These are phyloP conservation scores for Tanacetum coccineum DNA, from an alignment of 129 eudicot species.

Conservation along the genomic window DNA sequence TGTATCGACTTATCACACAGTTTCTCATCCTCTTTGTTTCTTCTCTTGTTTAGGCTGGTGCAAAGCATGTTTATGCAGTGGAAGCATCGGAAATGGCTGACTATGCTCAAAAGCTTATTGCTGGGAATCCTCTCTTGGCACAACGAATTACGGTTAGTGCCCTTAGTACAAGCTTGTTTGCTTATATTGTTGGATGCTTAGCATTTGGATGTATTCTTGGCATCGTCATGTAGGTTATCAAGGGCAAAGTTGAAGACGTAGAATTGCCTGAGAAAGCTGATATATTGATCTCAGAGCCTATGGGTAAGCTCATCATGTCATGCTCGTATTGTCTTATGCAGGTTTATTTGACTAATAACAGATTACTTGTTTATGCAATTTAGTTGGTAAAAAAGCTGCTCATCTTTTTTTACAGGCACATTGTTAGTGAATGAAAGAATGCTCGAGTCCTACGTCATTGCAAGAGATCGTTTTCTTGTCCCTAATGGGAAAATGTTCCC, in stretches of 20 bases:
- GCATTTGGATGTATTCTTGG: constrained; percentile 12
- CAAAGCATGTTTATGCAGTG: constrained; percentile 96
- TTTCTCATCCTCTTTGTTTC: constrained; percentile 6
- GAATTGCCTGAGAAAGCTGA: constrained; percentile 98
- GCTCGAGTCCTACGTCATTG: constrained; percentile 97
- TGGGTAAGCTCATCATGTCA: constrained; percentile 62
- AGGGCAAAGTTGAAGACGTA: constrained; percentile 96
- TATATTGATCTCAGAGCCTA: constrained; percentile 94
- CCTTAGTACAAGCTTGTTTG: constrained; percentile 7
- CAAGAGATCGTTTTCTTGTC: constrained; percentile 92
- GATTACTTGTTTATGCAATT: not conserved
- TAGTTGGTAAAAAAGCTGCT: not conserved
- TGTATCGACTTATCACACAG: not conserved
- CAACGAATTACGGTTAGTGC: constrained; percentile 78
- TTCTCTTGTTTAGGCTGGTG: constrained; percentile 72
- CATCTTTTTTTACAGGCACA: constrained; percentile 56
- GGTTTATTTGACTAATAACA: not conserved
- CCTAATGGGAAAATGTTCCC: constrained; percentile 98
- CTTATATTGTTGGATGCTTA: constrained; percentile 12
- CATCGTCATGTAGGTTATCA: constrained; percentile 54
- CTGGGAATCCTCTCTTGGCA: constrained; percentile 76
- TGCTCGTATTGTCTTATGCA: not conserved
- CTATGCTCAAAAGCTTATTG: constrained; percentile 86
- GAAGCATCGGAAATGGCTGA: constrained; percentile 99
- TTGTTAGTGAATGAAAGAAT: constrained; percentile 86